Evolutionary conservation across 2,329 filamentous ascomycete species (phyloP).

Genomic region (Alternaria novae-zelandiae): DNA sequence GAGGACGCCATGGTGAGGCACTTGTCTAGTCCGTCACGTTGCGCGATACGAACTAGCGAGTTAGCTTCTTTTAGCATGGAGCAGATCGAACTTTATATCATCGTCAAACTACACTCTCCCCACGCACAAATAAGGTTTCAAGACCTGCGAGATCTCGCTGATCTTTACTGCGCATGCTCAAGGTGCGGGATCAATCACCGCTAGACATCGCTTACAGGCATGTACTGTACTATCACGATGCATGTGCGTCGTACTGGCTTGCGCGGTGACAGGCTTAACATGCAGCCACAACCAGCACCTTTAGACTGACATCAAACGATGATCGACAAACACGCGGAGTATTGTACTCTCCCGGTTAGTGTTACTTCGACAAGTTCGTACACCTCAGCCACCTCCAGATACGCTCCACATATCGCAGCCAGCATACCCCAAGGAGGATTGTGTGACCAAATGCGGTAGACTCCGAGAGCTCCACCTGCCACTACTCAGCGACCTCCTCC

Average conservation of each 20-base stretch:
- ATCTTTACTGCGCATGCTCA: not conserved
- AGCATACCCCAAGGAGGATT: not conserved
- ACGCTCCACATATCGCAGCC: not conserved
- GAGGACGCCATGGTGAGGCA: constrained; percentile 6
- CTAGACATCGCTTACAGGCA: not conserved
- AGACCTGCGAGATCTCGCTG: not conserved
- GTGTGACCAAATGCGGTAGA: not conserved
- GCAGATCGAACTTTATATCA: constrained; percentile 13
- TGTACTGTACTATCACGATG: not conserved
- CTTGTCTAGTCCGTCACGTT: not conserved
- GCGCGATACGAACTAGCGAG: constrained; percentile 3
- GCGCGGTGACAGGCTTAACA: not conserved
- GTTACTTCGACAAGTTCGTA: not conserved
- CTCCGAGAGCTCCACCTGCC: not conserved
- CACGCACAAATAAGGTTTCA: constrained; percentile 1
- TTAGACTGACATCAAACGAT: not conserved
- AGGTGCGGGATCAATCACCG: not conserved
- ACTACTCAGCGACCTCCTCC: not conserved
- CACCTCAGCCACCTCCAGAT: constrained; percentile 1
- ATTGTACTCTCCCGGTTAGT: not conserved
- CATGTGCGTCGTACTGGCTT: not conserved
- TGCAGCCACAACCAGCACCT: not conserved
- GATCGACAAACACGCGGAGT: not conserved
- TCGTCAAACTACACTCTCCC: constrained; percentile 20
- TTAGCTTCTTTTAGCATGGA: constrained; percentile 4